Base-by-base conservation (phyloP, 805 yeast species). In the Isabelozyma rhagii region DNA sequence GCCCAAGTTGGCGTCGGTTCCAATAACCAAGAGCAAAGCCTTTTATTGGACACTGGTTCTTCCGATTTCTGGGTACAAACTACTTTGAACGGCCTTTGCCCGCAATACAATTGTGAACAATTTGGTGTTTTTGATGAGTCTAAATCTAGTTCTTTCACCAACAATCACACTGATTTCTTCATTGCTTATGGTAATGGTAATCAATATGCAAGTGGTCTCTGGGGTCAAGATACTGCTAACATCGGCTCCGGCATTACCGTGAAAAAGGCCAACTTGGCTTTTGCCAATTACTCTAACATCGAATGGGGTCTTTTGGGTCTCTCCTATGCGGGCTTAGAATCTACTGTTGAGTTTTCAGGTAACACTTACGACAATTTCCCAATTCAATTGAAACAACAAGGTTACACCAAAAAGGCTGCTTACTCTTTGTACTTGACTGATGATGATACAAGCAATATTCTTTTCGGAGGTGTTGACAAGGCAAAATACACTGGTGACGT, bases 181-280 rank as follows among this genome's bases (percentile, higher is more conserved):
- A 76, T 77, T 51, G 53, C 60, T 44, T 83, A 82, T 59, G 77
- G 76, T 13, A 85, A 81, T 54, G 69, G 71, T 21, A 65, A 76
- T 7, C n/a, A 31, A 10, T 74, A 66, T 51, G 83, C 83, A 9
- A 55, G 60, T 9, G 89, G 88, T 10, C 52, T 55, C 10, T 84
- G 84, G 82, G 68, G 64, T 5, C 46, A 45, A 3, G 72, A 64
- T 47, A 39, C 39, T 36, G 47, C 62, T 29, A n/a, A 47, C 1
- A 48, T 64, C 42, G 55, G 58, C 15, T 52, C n/a, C 8, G 27
- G 28, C 27, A 29, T 7, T n/a, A 15, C 41, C 39, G 25, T 57
- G 4, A 27, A 48, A 18, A 43, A 48, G 27, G 48, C 49, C 13
- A 39, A 39, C 8, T 51, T 58, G 44, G 62, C 52, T 6, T 50